Evolutionary conservation across 208 protist species (phyloP).

Genomic region (Leptomonas pyrrhocoris): DNA sequence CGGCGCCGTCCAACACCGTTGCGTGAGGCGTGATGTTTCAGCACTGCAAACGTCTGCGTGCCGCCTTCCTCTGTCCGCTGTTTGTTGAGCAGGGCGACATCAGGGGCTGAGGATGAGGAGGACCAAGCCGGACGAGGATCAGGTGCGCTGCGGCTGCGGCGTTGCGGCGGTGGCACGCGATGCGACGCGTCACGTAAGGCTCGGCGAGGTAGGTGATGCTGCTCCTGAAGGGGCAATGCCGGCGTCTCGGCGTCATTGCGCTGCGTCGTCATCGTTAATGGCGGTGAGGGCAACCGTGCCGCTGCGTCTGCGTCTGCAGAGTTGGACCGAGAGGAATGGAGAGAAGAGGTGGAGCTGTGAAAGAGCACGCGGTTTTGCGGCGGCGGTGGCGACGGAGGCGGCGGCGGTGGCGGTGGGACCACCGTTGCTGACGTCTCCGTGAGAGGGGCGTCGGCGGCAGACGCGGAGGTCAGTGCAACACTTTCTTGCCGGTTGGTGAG

Average conservation of each 20-base stretch:
- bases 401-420: not conserved
- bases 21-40: constrained; percentile 73
- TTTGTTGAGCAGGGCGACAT: not conserved
- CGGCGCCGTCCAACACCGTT: constrained; percentile 43
- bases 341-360: constrained; percentile 3
- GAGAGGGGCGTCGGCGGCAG: not conserved
- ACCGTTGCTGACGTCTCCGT: not conserved
- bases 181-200: not conserved
- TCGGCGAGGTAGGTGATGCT: not conserved
- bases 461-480: not conserved
- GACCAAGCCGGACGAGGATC: not conserved
- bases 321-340: not conserved
- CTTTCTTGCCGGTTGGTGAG: not conserved
- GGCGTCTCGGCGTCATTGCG: constrained; percentile 2
- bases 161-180: not conserved
- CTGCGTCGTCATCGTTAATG: constrained; percentile 1
- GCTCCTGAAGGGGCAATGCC: constrained; percentile 19
- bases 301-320: not conserved
- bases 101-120: not conserved
- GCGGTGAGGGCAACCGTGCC: constrained; percentile 1
- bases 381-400: constrained; percentile 14
- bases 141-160: constrained; percentile 16
- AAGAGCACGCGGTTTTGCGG: constrained; percentile 11
- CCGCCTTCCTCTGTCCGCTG: not conserved
- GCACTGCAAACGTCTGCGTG: constrained; percentile 37